These are phyloP conservation scores for Bocquillonia castaneifolia DNA, from an alignment of 441 rosid species.

Conservation along the genomic window DNA sequence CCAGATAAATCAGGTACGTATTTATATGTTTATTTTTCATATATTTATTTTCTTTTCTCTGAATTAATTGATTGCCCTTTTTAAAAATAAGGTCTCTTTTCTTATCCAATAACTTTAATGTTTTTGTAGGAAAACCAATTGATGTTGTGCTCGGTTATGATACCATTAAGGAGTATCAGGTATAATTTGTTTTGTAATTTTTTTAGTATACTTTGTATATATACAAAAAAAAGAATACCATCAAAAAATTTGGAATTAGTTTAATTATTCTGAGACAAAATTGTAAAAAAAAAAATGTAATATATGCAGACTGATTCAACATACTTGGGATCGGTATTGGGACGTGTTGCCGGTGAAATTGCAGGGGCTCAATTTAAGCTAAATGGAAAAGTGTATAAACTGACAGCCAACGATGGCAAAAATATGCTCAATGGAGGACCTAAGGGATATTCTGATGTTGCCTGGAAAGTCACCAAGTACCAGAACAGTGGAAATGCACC, in stretches of 20 bases:
- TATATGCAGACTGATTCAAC: constrained; percentile 48
- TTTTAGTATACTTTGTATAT: neutral
- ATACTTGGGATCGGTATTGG: constrained; percentile 67
- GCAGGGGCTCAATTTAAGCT: constrained; percentile 60
- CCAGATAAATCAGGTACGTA: constrained; percentile 22
- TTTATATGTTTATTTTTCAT: neutral
- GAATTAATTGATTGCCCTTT: neutral
- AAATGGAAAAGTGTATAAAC: constrained; percentile 48
- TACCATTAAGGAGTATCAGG: constrained; percentile 20
- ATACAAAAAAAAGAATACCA: too few relatives aligned
- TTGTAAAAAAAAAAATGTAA: neutral
- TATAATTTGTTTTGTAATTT: neutral
- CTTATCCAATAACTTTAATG: neutral
- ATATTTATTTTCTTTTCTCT: neutral
- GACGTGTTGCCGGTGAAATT: constrained; percentile 82
- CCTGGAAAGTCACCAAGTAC: constrained; percentile 55
- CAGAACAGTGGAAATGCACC: constrained; percentile 42
- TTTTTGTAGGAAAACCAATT: constrained; percentile 21
- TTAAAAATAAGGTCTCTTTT: too few relatives aligned
- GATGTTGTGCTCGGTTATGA: constrained; percentile 31
- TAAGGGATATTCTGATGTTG: constrained; percentile 59
- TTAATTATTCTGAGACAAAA: neutral
- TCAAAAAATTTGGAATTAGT: too few relatives aligned
- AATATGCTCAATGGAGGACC: constrained; percentile 84
- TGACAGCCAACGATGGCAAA: constrained; percentile 63